Evolutionary conservation across 352 stramenopile genomes (phyloP), one percentile per base, ranked within the genome.

Genomic region (Globisporangium nunn): DNA sequence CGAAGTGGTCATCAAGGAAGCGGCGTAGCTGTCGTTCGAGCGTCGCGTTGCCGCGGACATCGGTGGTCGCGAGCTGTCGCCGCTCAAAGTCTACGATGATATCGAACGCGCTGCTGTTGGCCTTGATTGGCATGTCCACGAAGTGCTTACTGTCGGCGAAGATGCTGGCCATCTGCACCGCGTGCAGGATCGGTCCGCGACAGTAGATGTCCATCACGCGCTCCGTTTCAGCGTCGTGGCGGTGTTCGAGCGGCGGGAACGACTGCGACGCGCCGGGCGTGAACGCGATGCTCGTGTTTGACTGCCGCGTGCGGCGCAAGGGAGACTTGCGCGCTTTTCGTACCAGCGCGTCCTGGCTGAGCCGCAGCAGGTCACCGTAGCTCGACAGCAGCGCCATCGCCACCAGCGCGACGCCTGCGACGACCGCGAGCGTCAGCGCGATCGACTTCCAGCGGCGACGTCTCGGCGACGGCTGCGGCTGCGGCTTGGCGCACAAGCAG

Each of bases 101-200:
- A 17, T 88, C 61, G 53, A 85, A 87, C 4, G 73, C 68, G 46
- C 71, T 87, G 50, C 69, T 90, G 64, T 89, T 91, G 8, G 63
- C 39, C 63, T 88, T 91, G 67, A 97, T 85, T 4, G 91, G 89
- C 89, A 96, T 96, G 63, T 97, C 89, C 4, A 97, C 91, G 60
- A 97, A 97, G 58, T 93, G 81, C 59, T 97, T 97, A 69, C 77
- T 89, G 74, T 97, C 91, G 5, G 73, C 62, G 53, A 93, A 97
- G 23, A 97, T 66, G 15, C 71, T 66, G 14, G 74, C 57, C 69
- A 85, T 88, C 62, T 92, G 79, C 61, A 90, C 71, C 12, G 77
- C 68, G 61, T 89, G 79, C 10, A 92, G 65, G 39, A 92, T 54
- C 10, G 75, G 73, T 2, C 79, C 81, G 11, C 67, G 75, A 55